These are phyloP conservation scores for Talaromyces nanjingensis DNA, from an alignment of 495 filamentous ascomycete species.

Conservation along the genomic window DNA sequence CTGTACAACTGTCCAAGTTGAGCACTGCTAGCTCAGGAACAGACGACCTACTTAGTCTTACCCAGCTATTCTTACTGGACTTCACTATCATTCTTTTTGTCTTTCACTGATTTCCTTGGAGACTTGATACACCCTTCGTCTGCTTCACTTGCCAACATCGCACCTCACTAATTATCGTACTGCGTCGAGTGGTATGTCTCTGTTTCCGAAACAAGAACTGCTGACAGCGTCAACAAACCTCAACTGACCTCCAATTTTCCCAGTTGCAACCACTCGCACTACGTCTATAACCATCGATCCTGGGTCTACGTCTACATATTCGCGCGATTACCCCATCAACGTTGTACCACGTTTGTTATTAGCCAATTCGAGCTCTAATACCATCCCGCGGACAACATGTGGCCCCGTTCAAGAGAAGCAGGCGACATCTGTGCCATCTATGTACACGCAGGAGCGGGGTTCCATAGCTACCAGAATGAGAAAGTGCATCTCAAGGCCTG, in stretches of 20 bases:
- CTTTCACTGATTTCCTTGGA: neutral
- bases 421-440: conserved; percentile 67
- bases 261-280: neutral
- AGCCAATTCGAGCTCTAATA: neutral
- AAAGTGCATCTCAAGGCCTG: conserved; percentile 75
- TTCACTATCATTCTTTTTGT: neutral
- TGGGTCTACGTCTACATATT: neutral
- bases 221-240: neutral
- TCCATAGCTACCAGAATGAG: conserved; percentile 81
- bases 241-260: neutral
- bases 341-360: neutral
- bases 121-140: neutral
- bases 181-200: neutral
- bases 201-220: neutral
- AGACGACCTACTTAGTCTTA: neutral
- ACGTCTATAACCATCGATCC: neutral
- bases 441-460: conserved; percentile 94
- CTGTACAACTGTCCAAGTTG: neutral
- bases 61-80: neutral
- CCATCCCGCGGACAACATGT: conserved; percentile 17
- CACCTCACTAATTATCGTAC: neutral
- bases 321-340: neutral
- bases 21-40: neutral
- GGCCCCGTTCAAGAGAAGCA: conserved; percentile 19
- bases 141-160: neutral